Evolutionary conservation across 2,329 filamentous ascomycete genomes (phyloP), one percentile per base, ranked within the genome.

Genomic region (Drechslera avenae): DNA sequence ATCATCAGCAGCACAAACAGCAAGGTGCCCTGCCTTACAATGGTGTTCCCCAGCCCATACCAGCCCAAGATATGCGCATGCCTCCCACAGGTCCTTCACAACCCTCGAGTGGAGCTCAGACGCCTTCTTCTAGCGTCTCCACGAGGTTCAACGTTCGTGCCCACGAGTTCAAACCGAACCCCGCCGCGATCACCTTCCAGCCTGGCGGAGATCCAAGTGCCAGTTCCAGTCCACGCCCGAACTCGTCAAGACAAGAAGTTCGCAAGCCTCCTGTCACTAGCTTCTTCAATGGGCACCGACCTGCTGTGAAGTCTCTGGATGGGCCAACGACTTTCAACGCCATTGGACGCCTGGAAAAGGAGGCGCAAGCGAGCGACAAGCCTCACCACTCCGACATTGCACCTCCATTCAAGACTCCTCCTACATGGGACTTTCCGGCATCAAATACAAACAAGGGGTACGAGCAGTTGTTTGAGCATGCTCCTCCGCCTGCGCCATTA

Each of bases 81-180:
- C 88, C 90, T 13, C 88, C 90, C 2, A 88, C 87, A 17, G 90
- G 89, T 1, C 89, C 91, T 35, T 83, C 74, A 63, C 76, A 55
- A 68, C 77, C 54, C 78, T 87, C 64, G 63, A 76, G 73, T 54
- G 71, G 76, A 26, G 62, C 74, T 5, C 79, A 81, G 52, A 83
- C 81, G 28, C 82, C 83, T 8, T 77, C 76, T 1, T 83, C 83
- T 5, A 79, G 77, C 14, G 68, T 71, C 1, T 79, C 81, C 3
- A 80, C 76, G 5, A 79, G 81, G 52, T 82, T 87, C 71, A 86
- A 86, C 56, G 83, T 83, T 30, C 81, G 80, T 45, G 85, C 85
- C 1, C 76, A 81, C 67, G 91, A 96, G 66, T 97, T 97, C 75
- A 86, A 88, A 58, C 94, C 93, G 14, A 95, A 88, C 64, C 86